Percentiles rank a stretch among this genome's conserved stretches.
phyloP scores from a whole-genome alignment of 306 rosid genomes.

The Cercis canadensis region DNA sequence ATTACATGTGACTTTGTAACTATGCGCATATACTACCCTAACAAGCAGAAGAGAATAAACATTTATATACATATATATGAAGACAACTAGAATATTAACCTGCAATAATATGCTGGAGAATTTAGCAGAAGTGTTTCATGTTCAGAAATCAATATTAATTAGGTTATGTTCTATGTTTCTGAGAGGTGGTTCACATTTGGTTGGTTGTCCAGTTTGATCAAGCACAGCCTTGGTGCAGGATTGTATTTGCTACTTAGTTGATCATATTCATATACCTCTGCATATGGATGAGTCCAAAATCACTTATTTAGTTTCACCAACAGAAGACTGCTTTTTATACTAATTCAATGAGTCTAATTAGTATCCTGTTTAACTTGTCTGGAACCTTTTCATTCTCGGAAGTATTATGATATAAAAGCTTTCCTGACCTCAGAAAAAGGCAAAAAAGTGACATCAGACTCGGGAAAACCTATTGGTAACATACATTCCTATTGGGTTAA shows the following conservation, averaged over 20 bases:
- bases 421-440: not conserved
- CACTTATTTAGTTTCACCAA: too few species aligned
- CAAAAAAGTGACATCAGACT: slow-evolving; percentile 8
- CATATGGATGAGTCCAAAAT: not conserved
- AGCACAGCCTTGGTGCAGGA: not conserved
- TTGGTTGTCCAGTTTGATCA: not conserved
- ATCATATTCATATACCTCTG: not conserved
- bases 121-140: not conserved
- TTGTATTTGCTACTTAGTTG: not conserved
- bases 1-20: slow-evolving; percentile 14
- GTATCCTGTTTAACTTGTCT: not conserved
- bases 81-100: not conserved
- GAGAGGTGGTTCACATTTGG: slow-evolving; percentile 3
- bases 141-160: not conserved
- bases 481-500: too few species aligned
- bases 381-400: not conserved
- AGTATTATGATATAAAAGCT: not conserved
- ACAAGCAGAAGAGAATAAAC: not conserved
- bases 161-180: slow-evolving; percentile 1
- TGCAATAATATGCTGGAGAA: slow-evolving; percentile 5
- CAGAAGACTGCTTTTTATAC: too few species aligned
- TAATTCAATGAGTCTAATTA: not conserved
- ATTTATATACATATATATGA: not conserved
- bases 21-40: not conserved
- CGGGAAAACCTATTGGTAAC: too few species aligned